Conservation (phyloP, 345 rosid species). For the Syzygium aromaticum region DNA sequence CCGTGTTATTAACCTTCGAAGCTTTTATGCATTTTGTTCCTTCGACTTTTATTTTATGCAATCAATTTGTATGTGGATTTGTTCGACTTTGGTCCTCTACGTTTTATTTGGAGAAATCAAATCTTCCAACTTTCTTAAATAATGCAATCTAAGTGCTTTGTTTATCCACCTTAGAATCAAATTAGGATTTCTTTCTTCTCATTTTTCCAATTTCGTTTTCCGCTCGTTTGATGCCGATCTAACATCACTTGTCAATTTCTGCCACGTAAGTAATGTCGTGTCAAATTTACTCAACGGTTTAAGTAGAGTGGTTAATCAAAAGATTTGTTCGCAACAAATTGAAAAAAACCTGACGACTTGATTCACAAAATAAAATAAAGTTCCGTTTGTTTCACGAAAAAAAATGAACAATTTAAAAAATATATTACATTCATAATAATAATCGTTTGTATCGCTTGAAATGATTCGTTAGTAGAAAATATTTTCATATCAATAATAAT, state of each 20-base stretch:
- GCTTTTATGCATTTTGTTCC: neutral
- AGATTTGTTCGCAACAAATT: neutral
- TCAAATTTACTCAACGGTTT: neutral
- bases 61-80: neutral
- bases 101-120: neutral
- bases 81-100: neutral
- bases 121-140: neutral
- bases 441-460: neutral
- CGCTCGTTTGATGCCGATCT: neutral
- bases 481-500: neutral
- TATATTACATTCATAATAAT: neutral
- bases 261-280: fast-evolving
- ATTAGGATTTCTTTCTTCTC: neutral
- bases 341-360: neutral
- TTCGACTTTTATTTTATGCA: neutral
- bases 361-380: neutral
- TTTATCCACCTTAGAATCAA: neutral
- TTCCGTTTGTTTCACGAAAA: fast-evolving
- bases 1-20: too few relatives aligned
- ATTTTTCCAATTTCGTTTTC: neutral
- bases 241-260: neutral
- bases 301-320: neutral
- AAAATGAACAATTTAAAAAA: neutral
- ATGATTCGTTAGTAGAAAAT: neutral
- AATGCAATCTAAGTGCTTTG: neutral